These are phyloP conservation scores for Linanthus parryae DNA, from an alignment of 148 eudicot species.

Conservation along the genomic window DNA sequence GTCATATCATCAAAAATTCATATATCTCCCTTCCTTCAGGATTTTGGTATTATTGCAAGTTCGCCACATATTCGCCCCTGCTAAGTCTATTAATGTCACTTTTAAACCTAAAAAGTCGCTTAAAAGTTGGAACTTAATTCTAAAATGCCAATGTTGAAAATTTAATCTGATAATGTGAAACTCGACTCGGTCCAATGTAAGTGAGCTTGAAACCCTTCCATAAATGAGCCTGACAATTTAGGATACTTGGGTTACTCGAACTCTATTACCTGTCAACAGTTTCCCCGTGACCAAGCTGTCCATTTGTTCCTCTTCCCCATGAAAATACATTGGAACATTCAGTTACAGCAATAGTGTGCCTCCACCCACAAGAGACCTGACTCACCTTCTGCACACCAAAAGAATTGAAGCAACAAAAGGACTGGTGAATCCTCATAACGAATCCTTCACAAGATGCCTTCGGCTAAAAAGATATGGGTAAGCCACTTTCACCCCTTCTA, in stretches of 20 bases:
- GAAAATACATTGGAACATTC: slow-evolving; percentile 77
- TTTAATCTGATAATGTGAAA: slow-evolving; percentile 2
- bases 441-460: too few species aligned
- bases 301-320: slow-evolving; percentile 99
- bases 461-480: too few species aligned
- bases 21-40: too few species aligned
- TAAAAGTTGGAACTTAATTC: neutral
- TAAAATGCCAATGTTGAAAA: neutral
- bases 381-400: slow-evolving; percentile 59
- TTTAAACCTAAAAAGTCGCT: neutral
- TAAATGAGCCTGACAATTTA: neutral
- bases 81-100: neutral
- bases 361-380: slow-evolving; percentile 96
- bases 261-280: slow-evolving; percentile 55
- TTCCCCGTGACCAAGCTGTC: slow-evolving; percentile 91
- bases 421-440: too few species aligned
- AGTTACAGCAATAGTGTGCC: slow-evolving; percentile 90
- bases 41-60: too few species aligned
- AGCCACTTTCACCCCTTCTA: too few species aligned
- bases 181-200: neutral
- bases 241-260: neutral
- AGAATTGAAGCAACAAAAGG: neutral
- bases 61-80: too few species aligned
- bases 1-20: too few species aligned
- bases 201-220: neutral